phyloP scores from a whole-genome alignment of 192 early-diverging fungal genomes.

The Backusella tuberculispora region DNA sequence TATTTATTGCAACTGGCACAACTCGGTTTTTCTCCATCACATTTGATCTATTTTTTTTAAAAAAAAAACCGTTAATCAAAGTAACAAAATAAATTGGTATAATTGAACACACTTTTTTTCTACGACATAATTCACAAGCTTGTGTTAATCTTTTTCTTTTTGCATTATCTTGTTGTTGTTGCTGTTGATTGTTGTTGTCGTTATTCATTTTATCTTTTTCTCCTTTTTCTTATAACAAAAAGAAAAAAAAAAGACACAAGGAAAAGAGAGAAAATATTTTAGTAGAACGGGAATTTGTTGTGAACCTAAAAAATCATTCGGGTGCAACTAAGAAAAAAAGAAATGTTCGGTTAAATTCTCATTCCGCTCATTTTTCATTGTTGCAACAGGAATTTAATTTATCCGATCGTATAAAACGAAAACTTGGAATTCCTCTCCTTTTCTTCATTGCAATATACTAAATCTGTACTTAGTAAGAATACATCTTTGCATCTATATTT shows the following conservation, averaged over 20 bases:
- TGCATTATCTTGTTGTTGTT: background rate
- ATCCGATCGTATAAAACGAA: background rate
- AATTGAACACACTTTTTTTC: slow-evolving; percentile 60
- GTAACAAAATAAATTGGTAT: background rate
- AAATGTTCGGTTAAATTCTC: background rate
- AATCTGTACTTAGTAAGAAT: too few relatives aligned
- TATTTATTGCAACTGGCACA: slow-evolving; percentile 82
- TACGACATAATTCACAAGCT: slow-evolving; percentile 73
- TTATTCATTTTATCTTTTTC: slow-evolving; percentile 40
- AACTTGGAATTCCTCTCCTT: background rate
- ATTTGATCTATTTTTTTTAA: slow-evolving; percentile 56
- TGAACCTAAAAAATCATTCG: background rate
- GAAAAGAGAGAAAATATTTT: background rate
- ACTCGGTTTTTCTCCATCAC: slow-evolving; percentile 78
- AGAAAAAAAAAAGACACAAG: background rate
- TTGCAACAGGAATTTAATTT: background rate
- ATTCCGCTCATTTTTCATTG: background rate
- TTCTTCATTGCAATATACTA: background rate
- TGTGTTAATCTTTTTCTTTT: slow-evolving; percentile 71
- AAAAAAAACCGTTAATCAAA: background rate
- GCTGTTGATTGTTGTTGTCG: background rate
- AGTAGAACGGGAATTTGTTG: slow-evolving; percentile 1
- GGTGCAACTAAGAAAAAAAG: background rate
- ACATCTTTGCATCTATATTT: too few relatives aligned
- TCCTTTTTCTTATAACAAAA: background rate